Evolutionary conservation across 345 rosid species (phyloP).

Genomic region (Salix viminalis): DNA sequence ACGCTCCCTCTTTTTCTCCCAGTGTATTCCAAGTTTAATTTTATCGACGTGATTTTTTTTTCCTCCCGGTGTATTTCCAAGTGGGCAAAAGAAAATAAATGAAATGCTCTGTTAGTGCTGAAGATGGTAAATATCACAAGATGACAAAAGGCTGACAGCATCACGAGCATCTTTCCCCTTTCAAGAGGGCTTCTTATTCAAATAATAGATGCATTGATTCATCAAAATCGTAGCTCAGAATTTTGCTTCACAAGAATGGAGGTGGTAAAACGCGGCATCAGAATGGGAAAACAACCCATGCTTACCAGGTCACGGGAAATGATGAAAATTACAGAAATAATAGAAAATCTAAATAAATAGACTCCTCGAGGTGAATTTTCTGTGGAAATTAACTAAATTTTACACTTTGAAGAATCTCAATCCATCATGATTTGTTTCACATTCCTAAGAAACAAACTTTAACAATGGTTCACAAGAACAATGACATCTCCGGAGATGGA

Average conservation of each 20-base stretch:
- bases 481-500: slow-evolving; percentile 71
- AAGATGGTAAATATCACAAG: too few species aligned
- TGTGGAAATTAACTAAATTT: too few species aligned
- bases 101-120: neutral
- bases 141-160: too few species aligned
- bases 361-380: too few species aligned
- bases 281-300: neutral
- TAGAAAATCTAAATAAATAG: too few species aligned
- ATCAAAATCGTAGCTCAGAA: neutral
- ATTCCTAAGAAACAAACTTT: neutral
- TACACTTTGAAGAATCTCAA: neutral
- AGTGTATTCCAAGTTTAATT: neutral
- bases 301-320: neutral
- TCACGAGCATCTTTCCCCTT: too few species aligned
- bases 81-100: neutral
- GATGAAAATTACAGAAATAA: neutral
- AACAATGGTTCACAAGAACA: slow-evolving; percentile 45
- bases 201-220: too few species aligned
- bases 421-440: neutral
- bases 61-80: neutral
- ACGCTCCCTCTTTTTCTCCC: neutral
- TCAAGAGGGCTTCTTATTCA: too few species aligned
- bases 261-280: neutral
- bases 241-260: neutral
- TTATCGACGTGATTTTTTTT: neutral